A percentile compares a stretch with the other conserved stretches of the same genome.
Evolutionary conservation across 2,329 filamentous ascomycete species (phyloP).

Genomic region (Aspergillus fructus): DNA sequence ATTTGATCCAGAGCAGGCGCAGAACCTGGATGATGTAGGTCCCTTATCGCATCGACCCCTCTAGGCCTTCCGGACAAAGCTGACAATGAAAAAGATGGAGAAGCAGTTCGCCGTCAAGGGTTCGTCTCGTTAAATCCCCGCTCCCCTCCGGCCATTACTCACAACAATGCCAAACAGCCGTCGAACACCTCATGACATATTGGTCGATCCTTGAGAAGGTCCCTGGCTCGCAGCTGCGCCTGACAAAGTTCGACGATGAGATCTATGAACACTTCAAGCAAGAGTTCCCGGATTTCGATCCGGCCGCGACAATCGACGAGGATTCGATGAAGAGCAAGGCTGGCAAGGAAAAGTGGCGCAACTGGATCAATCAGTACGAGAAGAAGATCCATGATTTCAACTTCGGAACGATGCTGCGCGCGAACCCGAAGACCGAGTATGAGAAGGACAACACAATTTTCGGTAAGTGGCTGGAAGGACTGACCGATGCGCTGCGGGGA

Average conservation of each 20-base stretch:
- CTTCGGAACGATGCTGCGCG: slow-evolving; percentile 90
- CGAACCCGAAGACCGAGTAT: slow-evolving; percentile 78
- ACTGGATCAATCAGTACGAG: slow-evolving; percentile 91
- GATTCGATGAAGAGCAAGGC: slow-evolving; percentile 96
- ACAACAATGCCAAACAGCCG: slow-evolving; percentile 51
- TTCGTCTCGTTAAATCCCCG: slow-evolving; percentile 33
- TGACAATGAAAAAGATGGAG: slow-evolving; percentile 69
- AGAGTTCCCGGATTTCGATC: slow-evolving; percentile 92
- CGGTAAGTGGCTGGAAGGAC: slow-evolving; percentile 52
- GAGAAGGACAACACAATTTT: slow-evolving; percentile 89
- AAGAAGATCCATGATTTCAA: slow-evolving; percentile 97
- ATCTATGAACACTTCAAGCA: slow-evolving; percentile 85
- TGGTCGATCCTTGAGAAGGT: slow-evolving; percentile 93
- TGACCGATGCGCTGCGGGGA: background rate
- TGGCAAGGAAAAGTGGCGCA: slow-evolving; percentile 92
- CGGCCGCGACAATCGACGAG: slow-evolving; percentile 76
- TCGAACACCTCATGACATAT: slow-evolving; percentile 96
- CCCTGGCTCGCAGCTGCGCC: slow-evolving; percentile 79
- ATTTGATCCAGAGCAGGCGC: slow-evolving; percentile 61
- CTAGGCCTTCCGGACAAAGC: slow-evolving; percentile 15
- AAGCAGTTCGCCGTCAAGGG: slow-evolving; percentile 99
- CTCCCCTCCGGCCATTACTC: slow-evolving; percentile 1
- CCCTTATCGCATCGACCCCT: background rate
- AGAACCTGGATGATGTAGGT: slow-evolving; percentile 69
- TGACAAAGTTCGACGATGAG: slow-evolving; percentile 93